phyloP scores from a whole-genome alignment of 192 early-diverging fungal species.

The Backusella sp. region DNA sequence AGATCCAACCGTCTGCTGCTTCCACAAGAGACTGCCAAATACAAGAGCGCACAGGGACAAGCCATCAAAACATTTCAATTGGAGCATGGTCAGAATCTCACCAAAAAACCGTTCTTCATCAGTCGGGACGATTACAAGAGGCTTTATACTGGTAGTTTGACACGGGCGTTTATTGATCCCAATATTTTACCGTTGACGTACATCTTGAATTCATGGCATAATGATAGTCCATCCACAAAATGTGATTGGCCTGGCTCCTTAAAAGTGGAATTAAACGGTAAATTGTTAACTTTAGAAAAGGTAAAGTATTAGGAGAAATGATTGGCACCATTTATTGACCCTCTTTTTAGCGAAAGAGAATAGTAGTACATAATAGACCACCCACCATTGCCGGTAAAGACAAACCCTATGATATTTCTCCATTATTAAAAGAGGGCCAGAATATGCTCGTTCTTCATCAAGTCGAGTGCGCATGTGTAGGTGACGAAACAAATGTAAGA shows the following conservation, averaged over 20 bases:
- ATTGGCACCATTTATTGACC: neutral
- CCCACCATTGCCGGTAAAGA: constrained; percentile 9
- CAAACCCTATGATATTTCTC: constrained; percentile 5
- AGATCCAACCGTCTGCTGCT: neutral
- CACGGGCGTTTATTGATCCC: neutral
- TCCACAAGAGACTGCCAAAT: neutral
- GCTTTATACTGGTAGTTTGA: neutral
- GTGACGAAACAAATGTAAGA: neutral
- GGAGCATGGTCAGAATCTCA: neutral
- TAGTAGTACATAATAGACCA: neutral
- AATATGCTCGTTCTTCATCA: constrained; percentile 4
- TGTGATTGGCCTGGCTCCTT: constrained; percentile 15
- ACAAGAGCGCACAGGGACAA: neutral
- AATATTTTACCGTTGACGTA: neutral
- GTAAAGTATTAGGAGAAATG: neutral
- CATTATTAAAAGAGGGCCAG: neutral
- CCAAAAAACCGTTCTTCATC: neutral
- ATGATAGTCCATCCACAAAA: neutral
- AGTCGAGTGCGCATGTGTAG: constrained; percentile 10
- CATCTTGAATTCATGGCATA: neutral
- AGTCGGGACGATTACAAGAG: neutral
- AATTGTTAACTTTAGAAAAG: neutral
- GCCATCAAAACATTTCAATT: constrained; percentile 6
- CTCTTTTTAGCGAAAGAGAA: neutral
- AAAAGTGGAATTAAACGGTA: neutral